These are phyloP conservation scores for Aureobasidium sp. DNA, from an alignment of 2,329 filamentous ascomycete species.

Conservation along the genomic window DNA sequence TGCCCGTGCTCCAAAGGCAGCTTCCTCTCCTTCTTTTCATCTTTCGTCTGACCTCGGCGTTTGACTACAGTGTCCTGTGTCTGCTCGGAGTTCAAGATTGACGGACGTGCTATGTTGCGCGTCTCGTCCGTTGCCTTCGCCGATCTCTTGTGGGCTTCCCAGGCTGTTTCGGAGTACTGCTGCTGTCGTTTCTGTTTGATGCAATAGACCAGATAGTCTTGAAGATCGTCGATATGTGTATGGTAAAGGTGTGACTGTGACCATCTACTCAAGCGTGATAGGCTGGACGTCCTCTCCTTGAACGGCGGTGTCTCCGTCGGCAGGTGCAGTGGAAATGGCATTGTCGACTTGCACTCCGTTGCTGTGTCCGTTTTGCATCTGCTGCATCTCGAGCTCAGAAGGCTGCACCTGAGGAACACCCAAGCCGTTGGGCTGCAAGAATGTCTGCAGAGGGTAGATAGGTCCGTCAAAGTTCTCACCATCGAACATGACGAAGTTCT, in stretches of 20 bases:
- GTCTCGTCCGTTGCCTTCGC: background rate
- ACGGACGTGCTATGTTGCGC: background rate
- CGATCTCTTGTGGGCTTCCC: background rate
- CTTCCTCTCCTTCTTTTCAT: background rate
- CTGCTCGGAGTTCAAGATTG: background rate
- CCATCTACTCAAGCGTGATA: background rate
- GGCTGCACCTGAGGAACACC: conserved; percentile 5
- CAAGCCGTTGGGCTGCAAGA: conserved; percentile 9
- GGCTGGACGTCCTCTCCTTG: background rate
- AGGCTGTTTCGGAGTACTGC: background rate
- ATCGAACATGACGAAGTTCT: conserved; percentile 91
- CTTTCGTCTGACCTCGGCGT: background rate
- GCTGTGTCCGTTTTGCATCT: background rate
- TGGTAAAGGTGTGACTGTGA: background rate
- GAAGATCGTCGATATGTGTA: background rate
- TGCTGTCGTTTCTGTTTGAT: background rate
- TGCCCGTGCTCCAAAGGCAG: background rate
- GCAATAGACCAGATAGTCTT: background rate
- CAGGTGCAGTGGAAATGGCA: background rate
- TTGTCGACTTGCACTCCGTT: background rate
- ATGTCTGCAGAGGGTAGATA: conserved; percentile 46
- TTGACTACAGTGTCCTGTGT: background rate
- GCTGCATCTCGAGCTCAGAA: background rate
- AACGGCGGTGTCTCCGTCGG: background rate
- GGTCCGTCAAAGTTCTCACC: conserved; percentile 69